Base-by-base conservation (phyloP, 352 stramenopile species). In the Aphanomyces euteiches region DNA sequence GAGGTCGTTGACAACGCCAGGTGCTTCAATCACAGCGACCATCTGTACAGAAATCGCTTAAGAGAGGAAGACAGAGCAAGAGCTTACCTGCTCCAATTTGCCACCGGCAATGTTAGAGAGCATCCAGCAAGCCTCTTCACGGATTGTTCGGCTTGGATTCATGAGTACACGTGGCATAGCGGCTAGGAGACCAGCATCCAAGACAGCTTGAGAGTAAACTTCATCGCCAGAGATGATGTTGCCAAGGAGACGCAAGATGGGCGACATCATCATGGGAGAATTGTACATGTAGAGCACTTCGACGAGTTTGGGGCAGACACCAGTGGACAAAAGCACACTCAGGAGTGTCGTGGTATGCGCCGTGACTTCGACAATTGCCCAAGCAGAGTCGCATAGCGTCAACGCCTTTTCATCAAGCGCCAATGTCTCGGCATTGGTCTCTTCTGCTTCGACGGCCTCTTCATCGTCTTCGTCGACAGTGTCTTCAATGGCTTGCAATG, bases 71-170 rank as follows among this genome's bases (percentile, higher is more conserved):
- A 61, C 6, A 10, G 12, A 39, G 5, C 8, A 7, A 10, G 13
- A 6, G 28, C 59, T 8, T 67, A 67, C 87, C 34, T 92, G 87
- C 47, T 90, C 82, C 5, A 79, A 79, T 28, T 91, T 83, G 0
- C 87, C 83, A 12, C 84, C 85, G 6, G 87, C 85, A 72, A 95
- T 91, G 67, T 95, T 92, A 5, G 85, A 92, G 7, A 95, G 81
- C 81, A 95, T 92, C 87, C 87, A 95, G 72, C 84, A 93, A 56
- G 83, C 85, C 70, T 95, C 87, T 73, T 95, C 87, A 3, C 87
- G 85, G 50, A 95, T 85, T 0, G 84, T 79, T 21, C 87, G 87
- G 64, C 85, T 92, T 4, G 84, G 89, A 57, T 87, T 89, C 5
- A 82, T 88, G 79, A 93, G 87, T 19, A 95, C 87, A 47, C 77